Base-by-base conservation (phyloP, 2,329 filamentous ascomycete species). In the Ophiostoma australiae region DNA sequence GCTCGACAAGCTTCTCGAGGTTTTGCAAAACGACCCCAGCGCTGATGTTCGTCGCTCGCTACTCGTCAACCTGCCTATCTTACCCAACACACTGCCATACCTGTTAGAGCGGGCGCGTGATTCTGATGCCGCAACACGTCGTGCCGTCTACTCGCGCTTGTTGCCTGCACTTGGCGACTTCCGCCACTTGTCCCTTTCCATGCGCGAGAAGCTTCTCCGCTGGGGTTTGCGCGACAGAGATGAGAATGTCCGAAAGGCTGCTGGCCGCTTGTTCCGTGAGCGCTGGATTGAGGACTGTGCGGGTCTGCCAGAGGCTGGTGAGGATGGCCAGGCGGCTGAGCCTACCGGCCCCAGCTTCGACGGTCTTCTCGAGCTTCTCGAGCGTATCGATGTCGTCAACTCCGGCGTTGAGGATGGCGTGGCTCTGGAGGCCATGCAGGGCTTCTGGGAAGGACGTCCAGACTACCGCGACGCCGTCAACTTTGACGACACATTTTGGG, bases 271-370 rank as follows among this genome's bases (percentile, higher is more conserved):
- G 7, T 99, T 99, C 81, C 89, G 91, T 73, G 94, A 97, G 77
- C 88, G 93, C n/a, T 99, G 95, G 95, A 94, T 99, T 73, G 94
- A 98, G 77, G 93, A 98, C 77, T 97, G 94, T 76, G 93, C 91
- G 6, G 90, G 90, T 1, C 84, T 86, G 1, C 82, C 85, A 8
- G 86, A 89, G 52, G 86, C 87, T 4, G 69, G 33, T 23, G 87
- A 87, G 55, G 82, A 85, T 11, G 86, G 86, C 39, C 85, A 85
- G 67, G 84, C 85, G 5, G 81, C 81, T 20, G 84, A 88, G 72
- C 81, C 86, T 6, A 84, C 86, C 0, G 84, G 85, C 0, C 91
- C 91, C 0, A 94, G 85, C 72, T 86, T 95, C 11, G 90, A 94
- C n/a, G 93, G 91, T 0, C 84, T 99, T 6, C 85, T 95, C 3